phyloP scores from a whole-genome alignment of 176 grass and related monocot genomes.

The Dendrocalamus sinicus region DNA sequence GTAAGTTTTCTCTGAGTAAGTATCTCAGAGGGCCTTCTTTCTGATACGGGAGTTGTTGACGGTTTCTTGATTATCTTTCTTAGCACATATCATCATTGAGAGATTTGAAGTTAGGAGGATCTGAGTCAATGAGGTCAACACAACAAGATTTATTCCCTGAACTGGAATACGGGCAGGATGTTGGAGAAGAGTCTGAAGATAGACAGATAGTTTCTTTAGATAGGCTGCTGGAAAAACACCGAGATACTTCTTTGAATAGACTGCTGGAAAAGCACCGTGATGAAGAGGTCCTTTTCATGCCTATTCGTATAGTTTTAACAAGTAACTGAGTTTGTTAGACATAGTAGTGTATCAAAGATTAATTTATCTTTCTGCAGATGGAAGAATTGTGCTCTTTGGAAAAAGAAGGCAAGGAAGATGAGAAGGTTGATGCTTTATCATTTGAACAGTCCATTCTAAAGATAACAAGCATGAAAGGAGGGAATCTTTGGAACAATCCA shows the following conservation, averaged over 20 bases:
- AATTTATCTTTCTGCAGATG: constrained; percentile 52
- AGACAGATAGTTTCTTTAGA: constrained; percentile 50
- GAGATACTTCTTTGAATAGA: constrained; percentile 60
- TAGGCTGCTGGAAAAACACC: constrained; percentile 60
- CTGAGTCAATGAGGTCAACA: constrained; percentile 57
- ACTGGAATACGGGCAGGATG: constrained; percentile 50
- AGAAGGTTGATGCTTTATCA: constrained; percentile 49
- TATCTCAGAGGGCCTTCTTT: constrained; percentile 3
- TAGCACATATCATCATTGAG: constrained; percentile 93
- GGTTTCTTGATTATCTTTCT: constrained; percentile 46
- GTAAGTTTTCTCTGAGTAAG: constrained; percentile 50
- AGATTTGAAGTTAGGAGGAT: constrained; percentile 79
- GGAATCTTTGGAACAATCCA: constrained; percentile 70
- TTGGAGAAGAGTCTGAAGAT: constrained; percentile 49
- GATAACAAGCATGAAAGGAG: constrained; percentile 60
- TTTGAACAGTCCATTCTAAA: constrained; percentile 64
- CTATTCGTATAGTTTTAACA: constrained; percentile 22
- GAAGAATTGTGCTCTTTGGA: constrained; percentile 40
- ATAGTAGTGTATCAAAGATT: constrained; percentile 11
- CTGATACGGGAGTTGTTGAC: constrained; percentile 35
- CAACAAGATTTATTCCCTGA: constrained; percentile 57
- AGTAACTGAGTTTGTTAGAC: background rate
- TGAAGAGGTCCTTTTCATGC: constrained; percentile 66
- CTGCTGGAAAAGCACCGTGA: constrained; percentile 65
- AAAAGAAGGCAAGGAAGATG: constrained; percentile 48